These are phyloP conservation scores for Lodderomyces oxycetoniae DNA, from an alignment of 1,139 yeast species.

Conservation along the genomic window DNA sequence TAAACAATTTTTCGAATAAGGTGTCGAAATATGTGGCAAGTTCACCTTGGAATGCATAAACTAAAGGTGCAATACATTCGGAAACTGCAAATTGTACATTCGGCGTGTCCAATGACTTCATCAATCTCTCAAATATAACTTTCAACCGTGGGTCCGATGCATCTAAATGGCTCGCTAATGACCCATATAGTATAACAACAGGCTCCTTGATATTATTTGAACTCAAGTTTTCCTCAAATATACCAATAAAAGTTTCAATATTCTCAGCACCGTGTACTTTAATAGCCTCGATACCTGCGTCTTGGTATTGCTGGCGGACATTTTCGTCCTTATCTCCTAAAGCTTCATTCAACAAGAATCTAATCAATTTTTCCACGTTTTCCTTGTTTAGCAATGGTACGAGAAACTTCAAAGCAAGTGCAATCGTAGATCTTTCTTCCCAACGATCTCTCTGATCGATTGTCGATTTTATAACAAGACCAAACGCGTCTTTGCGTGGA, in stretches of 20 bases:
- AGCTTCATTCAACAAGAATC: slow-evolving; percentile 59
- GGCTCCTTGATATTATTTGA: slow-evolving; percentile 63
- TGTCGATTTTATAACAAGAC: slow-evolving; percentile 64
- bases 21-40: slow-evolving; percentile 52
- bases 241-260: slow-evolving; percentile 69
- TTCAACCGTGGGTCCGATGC: slow-evolving; percentile 59
- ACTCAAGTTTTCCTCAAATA: slow-evolving; percentile 62
- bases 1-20: slow-evolving; percentile 57
- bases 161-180: slow-evolving; percentile 76
- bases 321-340: slow-evolving; percentile 68
- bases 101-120: slow-evolving; percentile 77
- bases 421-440: slow-evolving; percentile 82
- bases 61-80: slow-evolving; percentile 80
- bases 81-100: slow-evolving; percentile 85
- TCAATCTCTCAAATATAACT: slow-evolving; percentile 61
- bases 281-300: slow-evolving; percentile 78
- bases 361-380: slow-evolving; percentile 48
- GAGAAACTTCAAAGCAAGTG: slow-evolving; percentile 58
- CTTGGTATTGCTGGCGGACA: slow-evolving; percentile 80
- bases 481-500: slow-evolving; percentile 71
- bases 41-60: slow-evolving; percentile 48
- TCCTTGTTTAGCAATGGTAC: slow-evolving; percentile 42
- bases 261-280: slow-evolving; percentile 56
- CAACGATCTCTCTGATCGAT: slow-evolving; percentile 65
- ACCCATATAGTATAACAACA: slow-evolving; percentile 81